Percentiles rank a stretch among this genome's conserved stretches.
Conservation (phyloP, 306 rosid genomes). For the Vigna trinervia region DNA sequence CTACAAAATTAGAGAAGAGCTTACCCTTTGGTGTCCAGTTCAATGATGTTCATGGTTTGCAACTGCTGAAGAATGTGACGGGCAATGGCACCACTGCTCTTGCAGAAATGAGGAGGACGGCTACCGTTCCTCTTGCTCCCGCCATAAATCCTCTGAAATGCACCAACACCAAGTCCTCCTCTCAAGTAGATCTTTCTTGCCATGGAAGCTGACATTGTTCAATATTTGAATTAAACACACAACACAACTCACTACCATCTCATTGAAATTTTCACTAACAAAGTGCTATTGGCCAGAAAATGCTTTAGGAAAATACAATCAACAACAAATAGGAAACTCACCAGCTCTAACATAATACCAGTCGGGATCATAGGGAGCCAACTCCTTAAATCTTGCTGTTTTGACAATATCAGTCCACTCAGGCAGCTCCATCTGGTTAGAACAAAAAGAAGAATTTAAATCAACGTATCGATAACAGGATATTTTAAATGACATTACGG, state of each 20-base stretch:
- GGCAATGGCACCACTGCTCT: conserved; percentile 57
- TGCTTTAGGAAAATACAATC: not conserved
- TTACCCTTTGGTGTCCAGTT: conserved; percentile 50
- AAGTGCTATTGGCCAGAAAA: not conserved
- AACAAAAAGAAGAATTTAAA: not conserved
- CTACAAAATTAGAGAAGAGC: not conserved
- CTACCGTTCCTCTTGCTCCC: conserved; percentile 58
- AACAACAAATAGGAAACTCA: conserved; percentile 4
- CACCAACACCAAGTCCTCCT: conserved; percentile 57
- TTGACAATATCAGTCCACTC: conserved; percentile 79
- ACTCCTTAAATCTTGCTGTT: conserved; percentile 74
- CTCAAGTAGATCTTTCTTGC: conserved; percentile 58
- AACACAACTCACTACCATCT: not conserved
- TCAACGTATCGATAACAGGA: not conserved
- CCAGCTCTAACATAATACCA: conserved; percentile 84
- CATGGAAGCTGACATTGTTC: conserved; percentile 47
- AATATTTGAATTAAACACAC: conserved; percentile 4
- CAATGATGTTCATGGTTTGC: conserved; percentile 47
- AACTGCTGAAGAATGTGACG: conserved; percentile 54
- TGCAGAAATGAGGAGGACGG: conserved; percentile 56
- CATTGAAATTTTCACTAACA: not conserved
- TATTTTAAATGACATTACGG: not conserved
- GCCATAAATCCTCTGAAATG: conserved; percentile 57
- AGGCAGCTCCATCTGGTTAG: conserved; percentile 69
- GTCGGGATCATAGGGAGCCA: conserved; percentile 84